Base-by-base conservation (phyloP, 306 rosid species). In the Oemleria cerasiformis region DNA sequence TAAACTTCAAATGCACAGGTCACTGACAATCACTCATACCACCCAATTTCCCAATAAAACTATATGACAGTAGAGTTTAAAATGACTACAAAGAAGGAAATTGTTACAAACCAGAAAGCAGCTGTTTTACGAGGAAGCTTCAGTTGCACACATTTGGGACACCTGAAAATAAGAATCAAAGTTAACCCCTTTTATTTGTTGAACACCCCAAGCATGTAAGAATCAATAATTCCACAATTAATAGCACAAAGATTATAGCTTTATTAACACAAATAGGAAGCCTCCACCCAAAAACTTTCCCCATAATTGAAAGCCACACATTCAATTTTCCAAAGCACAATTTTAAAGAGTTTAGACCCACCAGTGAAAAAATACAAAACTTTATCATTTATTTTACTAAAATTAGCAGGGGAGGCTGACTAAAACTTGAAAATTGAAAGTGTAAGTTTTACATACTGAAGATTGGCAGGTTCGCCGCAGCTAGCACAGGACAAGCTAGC, bases 121-220 rank as follows among this genome's bases (percentile, higher is more conserved):
- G 97, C 87, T 58, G 80, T 85, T 78, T 89, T 92, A 2, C 96
- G 95, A 42, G 97, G 91, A 78, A 94, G 95, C 90, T 87, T 94
- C 83, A 94, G 80, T 50, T 91, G 90, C 76, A 91, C 63, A 71
- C 99, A 94, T 82, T 94, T 94, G 8, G 99, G 97, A 77, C 99
- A 94, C 86, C 97, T 94, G 76, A 10, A 70, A 12, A 51, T 9
- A 17, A 56, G n/a, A 54, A 13, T 0, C 39, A 3, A 21, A 48
- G 11, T 7, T 45, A 30, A 30, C 36, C 36, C 36, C 36, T 30
- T 30, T 30, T 30, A 30, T 30, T 30, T 30, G 36, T 30, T 30
- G 36, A 30, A 30, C 17, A 40, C 19, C 17, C 11, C 53, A 9
- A 40, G 23, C 44, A 4, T 19, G 8, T 0, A 41, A 15, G 6